phyloP scores from a whole-genome alignment of 345 rosid genomes.

The Clausena lansium region DNA sequence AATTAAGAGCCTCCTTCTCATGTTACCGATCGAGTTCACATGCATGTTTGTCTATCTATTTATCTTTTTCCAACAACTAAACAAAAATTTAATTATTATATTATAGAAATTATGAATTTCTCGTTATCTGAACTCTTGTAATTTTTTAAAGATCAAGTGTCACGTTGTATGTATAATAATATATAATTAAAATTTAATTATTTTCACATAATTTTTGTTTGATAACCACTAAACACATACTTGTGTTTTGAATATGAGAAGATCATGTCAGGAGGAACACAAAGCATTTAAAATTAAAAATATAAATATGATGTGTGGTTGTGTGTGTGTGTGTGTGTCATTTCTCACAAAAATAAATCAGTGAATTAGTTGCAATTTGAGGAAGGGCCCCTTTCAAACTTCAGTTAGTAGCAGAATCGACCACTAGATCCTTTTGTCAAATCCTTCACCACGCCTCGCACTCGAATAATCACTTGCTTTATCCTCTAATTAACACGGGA shows the following conservation, averaged over 20 bases:
- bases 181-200: too few relatives aligned
- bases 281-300: too few relatives aligned
- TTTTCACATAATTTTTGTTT: background rate
- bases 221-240: background rate
- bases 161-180: background rate
- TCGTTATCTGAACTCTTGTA: background rate
- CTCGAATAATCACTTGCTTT: constrained; percentile 24
- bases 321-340: too few relatives aligned
- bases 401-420: constrained; percentile 31
- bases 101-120: background rate
- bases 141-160: too few relatives aligned
- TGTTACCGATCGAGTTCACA: too few relatives aligned
- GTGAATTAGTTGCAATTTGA: too few relatives aligned
- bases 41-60: too few relatives aligned
- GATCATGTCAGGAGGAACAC: too few relatives aligned
- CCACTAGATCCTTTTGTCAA: constrained; percentile 30
- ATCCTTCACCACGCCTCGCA: constrained; percentile 28
- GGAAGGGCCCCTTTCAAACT: constrained; percentile 29
- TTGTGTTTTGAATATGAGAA: too few relatives aligned
- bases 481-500: background rate
- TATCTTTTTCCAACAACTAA: background rate
- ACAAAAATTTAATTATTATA: background rate
- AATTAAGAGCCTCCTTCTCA: background rate
- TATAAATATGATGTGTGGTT: too few relatives aligned
- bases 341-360: too few relatives aligned